A percentile compares a stretch with the other conserved stretches of the same genome.
Conservation (phyloP, 2,329 filamentous ascomycete genomes). For the Fusarium lateritium region DNA sequence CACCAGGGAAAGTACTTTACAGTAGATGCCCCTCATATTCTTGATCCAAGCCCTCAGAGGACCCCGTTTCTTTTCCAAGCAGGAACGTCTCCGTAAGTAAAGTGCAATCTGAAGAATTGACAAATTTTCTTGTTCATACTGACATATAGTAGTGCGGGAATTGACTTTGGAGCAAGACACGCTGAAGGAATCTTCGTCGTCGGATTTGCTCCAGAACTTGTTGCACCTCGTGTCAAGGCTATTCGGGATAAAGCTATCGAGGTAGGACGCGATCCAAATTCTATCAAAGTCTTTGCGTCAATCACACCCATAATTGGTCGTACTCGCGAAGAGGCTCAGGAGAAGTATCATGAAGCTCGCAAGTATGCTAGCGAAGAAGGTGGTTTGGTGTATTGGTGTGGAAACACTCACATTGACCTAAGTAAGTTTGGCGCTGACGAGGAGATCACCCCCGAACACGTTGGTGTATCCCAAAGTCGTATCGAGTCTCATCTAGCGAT, state of each 20-base stretch:
- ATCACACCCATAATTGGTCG: slow-evolving; percentile 22
- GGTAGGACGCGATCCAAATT: slow-evolving; percentile 19
- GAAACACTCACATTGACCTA: slow-evolving; percentile 30
- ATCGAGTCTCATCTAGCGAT: too few relatives aligned
- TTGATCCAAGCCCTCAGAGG: slow-evolving; percentile 17
- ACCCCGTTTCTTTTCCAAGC: slow-evolving; percentile 31
- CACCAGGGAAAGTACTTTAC: slow-evolving; percentile 21
- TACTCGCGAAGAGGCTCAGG: slow-evolving; percentile 19
- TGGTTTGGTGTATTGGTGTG: slow-evolving; percentile 26
- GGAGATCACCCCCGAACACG: background rate
- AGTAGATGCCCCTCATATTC: slow-evolving; percentile 11
- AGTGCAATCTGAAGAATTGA: too few relatives aligned
- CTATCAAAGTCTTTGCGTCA: slow-evolving; percentile 23
- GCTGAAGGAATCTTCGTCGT: slow-evolving; percentile 30
- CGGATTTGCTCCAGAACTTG: slow-evolving; percentile 17
- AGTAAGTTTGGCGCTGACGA: background rate
- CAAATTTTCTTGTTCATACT: too few relatives aligned
- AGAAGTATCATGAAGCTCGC: slow-evolving; percentile 22
- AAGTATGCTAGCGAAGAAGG: slow-evolving; percentile 27
- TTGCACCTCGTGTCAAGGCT: slow-evolving; percentile 20
- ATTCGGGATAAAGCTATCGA: slow-evolving; percentile 9
- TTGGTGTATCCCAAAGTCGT: too few relatives aligned
- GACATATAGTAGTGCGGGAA: slow-evolving; percentile 10
- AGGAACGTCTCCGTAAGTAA: background rate
- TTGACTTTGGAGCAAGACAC: slow-evolving; percentile 26